Evolutionary conservation across 2,329 filamentous ascomycete species (phyloP), one percentile per base, ranked within the genome.

Genomic region (Fusarium multiceps): DNA sequence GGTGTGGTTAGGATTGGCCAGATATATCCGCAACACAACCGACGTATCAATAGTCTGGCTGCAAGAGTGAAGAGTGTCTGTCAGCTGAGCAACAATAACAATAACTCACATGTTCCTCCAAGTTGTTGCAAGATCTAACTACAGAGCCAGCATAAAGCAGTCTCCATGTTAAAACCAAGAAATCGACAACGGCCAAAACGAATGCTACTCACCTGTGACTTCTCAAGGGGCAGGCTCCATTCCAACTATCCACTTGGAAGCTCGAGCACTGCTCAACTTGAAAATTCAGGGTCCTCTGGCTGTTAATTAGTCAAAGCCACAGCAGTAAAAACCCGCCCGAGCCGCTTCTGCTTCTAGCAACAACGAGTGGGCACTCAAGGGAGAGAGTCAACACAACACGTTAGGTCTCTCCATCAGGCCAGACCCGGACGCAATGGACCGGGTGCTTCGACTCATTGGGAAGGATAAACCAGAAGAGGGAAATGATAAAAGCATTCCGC

Each of bases 1-100:
- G 70, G 59, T 68, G 43, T 41, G n/a, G 28, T 47, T 28, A 49
- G 60, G 69, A 74, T 74, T 74, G 69, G 62, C 53, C 46, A 59
- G 55, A 49, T 28, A 41, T 51, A 46, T 57, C 45, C 56, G 53
- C 41, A 48, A 48, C 55, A 56, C 34, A 59, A 42, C 45, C 59
- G 49, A 57, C 46, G 42, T 57, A 64, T 49, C 55, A 58, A 65
- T 55, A 68, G 55, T 62, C 41, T 48, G 40, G 10, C 43, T 56
- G 46, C 57, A 50, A 43, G 43, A 59, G 28, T 25, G 21, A 51
- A 41, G 34, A 53, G 34, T 41, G 49, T 54, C 42, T 53, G 49
- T 54, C 42, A 48, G 63, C 57, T 66, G 40, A 37, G 34, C 34
- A 37, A 37, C 18, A 37, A 37, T 23, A 11, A 63, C 34, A 57